Evolutionary conservation across 495 filamentous ascomycete genomes (phyloP).

Genomic region (Aspergillus saccharolyticus): DNA sequence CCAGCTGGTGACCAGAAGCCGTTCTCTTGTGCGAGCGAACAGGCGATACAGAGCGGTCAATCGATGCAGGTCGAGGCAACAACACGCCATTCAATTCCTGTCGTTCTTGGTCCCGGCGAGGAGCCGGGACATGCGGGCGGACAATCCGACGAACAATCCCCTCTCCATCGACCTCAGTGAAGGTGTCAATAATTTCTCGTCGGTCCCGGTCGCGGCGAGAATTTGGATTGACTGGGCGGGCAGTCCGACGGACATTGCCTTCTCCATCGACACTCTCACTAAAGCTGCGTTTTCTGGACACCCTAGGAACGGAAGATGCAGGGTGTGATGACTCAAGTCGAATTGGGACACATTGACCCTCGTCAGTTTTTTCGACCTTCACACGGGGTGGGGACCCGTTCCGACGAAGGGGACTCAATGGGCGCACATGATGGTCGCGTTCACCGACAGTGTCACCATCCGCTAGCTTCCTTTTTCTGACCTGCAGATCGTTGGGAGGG

Average conservation of each 20-base stretch:
- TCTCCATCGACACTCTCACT: conserved; percentile 40
- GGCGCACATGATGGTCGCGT: conserved; percentile 24
- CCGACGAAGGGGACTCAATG: conserved; percentile 24
- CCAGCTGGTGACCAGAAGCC: conserved; percentile 55
- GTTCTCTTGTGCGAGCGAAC: conserved; percentile 56
- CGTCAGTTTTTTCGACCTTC: conserved; percentile 37
- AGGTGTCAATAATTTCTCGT: conserved; percentile 32
- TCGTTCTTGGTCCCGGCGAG: conserved; percentile 23
- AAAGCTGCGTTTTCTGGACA: conserved; percentile 38
- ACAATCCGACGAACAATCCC: conserved; percentile 21
- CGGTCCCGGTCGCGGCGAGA: conserved; percentile 24
- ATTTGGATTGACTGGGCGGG: conserved; percentile 17
- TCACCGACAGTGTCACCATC: conserved; percentile 24
- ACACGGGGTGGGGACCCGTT: conserved; percentile 27
- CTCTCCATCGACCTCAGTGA: conserved; percentile 39
- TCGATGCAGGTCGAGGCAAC: conserved; percentile 31
- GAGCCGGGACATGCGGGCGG: conserved; percentile 19
- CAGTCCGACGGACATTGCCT: conserved; percentile 21
- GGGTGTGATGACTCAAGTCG: conserved; percentile 15
- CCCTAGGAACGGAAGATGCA: conserved; percentile 15
- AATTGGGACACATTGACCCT: conserved; percentile 22
- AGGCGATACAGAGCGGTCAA: conserved; percentile 61
- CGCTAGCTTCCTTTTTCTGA: conserved; percentile 32
- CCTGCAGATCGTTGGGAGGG: conserved; percentile 20
- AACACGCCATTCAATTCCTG: conserved; percentile 23